phyloP scores from a whole-genome alignment of 306 rosid species.

The Trifolium pratense region DNA sequence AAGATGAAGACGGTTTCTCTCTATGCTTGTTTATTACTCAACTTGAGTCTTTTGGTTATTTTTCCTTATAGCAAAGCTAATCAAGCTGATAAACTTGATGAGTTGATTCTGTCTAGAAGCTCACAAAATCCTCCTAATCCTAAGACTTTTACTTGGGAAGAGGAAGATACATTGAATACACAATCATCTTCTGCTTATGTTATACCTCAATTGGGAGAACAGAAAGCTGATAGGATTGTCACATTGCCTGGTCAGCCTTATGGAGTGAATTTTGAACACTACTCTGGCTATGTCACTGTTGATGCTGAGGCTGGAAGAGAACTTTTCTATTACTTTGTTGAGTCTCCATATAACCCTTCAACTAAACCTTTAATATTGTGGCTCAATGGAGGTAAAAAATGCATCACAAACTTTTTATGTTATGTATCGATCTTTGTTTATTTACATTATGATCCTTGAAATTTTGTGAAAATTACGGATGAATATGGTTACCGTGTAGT shows the following conservation, averaged over 20 bases:
- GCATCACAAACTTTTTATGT: background rate
- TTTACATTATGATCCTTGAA: background rate
- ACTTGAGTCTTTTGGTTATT: constrained; percentile 37
- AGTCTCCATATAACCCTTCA: constrained; percentile 52
- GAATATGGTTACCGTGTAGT: no score
- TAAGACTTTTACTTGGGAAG: constrained; percentile 28
- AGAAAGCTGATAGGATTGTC: constrained; percentile 49
- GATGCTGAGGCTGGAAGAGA: constrained; percentile 53
- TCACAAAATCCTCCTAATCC: constrained; percentile 35
- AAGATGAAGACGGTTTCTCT: constrained; percentile 37
- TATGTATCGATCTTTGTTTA: no score
- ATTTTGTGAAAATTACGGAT: no score
- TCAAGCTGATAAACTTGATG: constrained; percentile 51
- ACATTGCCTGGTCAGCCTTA: constrained; percentile 65
- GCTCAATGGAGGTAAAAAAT: constrained; percentile 68
- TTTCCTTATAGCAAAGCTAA: constrained; percentile 38
- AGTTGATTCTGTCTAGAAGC: constrained; percentile 43
- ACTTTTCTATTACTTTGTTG: constrained; percentile 67
- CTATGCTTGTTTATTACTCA: constrained; percentile 36
- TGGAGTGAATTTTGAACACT: constrained; percentile 63
- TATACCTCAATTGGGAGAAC: constrained; percentile 38
- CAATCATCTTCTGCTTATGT: constrained; percentile 8
- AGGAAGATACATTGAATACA: constrained; percentile 23
- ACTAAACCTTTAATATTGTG: constrained; percentile 60
- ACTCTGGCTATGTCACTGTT: constrained; percentile 63